Percentiles rank a stretch among this genome's conserved stretches.
phyloP scores from a whole-genome alignment of 805 yeast genomes.

The Kazachstania kunashirensis region DNA sequence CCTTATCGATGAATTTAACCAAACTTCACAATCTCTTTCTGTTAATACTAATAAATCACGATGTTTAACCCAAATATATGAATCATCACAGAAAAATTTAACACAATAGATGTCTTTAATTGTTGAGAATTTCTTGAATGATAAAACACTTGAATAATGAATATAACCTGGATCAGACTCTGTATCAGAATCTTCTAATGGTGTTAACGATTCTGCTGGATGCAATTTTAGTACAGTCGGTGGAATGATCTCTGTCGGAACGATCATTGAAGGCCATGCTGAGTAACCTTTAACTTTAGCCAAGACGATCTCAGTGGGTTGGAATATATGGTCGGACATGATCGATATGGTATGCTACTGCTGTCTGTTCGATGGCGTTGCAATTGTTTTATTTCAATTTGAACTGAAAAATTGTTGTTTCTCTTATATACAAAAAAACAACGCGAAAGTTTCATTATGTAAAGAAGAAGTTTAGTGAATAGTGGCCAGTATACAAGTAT shows the following conservation, averaged over 20 bases:
- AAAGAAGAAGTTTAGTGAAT: too few relatives aligned
- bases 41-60: slow-evolving; percentile 17
- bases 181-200: slow-evolving; percentile 8
- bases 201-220: slow-evolving; percentile 1
- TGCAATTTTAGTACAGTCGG: slow-evolving; percentile 36
- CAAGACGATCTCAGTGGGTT: slow-evolving; percentile 49
- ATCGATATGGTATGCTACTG: too few relatives aligned
- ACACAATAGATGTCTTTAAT: slow-evolving; percentile 22
- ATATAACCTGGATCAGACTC: slow-evolving; percentile 12
- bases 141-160: slow-evolving; percentile 17
- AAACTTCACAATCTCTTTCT: slow-evolving; percentile 15
- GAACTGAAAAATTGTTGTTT: too few relatives aligned
- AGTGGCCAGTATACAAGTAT: too few relatives aligned
- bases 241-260: slow-evolving; percentile 53
- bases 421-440: too few relatives aligned
- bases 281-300: slow-evolving; percentile 84
- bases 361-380: too few relatives aligned
- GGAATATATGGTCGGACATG: slow-evolving; percentile 8
- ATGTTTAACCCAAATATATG: slow-evolving; percentile 28
- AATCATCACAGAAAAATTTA: slow-evolving; percentile 29
- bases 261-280: slow-evolving; percentile 84
- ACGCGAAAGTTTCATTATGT: too few relatives aligned
- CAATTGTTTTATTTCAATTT: too few relatives aligned
- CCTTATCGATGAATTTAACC: slow-evolving; percentile 25
- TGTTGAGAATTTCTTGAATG: slow-evolving; percentile 17